Percentiles rank a stretch among this genome's conserved stretches.
Evolutionary conservation across 2,329 filamentous ascomycete species (phyloP).

Genomic region (Uncinocarpus reesii): DNA sequence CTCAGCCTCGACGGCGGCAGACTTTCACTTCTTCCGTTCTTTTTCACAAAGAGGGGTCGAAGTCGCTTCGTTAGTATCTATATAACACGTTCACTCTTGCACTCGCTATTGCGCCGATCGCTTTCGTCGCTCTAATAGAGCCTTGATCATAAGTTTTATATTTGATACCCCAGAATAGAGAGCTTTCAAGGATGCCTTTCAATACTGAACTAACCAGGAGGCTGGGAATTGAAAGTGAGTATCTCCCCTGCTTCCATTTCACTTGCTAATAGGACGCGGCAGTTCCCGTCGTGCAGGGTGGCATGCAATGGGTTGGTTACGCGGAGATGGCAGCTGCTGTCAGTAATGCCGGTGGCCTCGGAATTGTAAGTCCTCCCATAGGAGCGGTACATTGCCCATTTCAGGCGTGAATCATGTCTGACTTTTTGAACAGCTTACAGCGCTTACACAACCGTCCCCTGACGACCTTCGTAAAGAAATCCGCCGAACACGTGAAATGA

Average conservation of each 20-base stretch:
- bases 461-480: slow-evolving; percentile 92
- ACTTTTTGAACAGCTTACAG: slow-evolving; percentile 35
- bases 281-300: slow-evolving; percentile 43
- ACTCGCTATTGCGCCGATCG: not conserved
- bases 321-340: slow-evolving; percentile 45
- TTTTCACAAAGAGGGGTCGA: not conserved
- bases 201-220: slow-evolving; percentile 53
- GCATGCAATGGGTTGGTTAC: slow-evolving; percentile 49
- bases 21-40: not conserved
- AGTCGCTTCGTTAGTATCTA: not conserved
- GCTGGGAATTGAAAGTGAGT: slow-evolving; percentile 43
- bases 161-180: not conserved
- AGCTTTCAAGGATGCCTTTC: slow-evolving; percentile 51
- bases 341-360: slow-evolving; percentile 44
- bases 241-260: not conserved
- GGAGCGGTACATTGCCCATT: not conserved
- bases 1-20: not conserved
- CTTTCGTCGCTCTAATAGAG: slow-evolving; percentile 1
- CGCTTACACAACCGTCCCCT: slow-evolving; percentile 79
- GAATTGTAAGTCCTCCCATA: slow-evolving; percentile 34
- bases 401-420: not conserved
- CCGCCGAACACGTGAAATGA: slow-evolving; percentile 65
- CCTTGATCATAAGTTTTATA: not conserved
- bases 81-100: not conserved
- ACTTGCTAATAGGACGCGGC: slow-evolving; percentile 1